phyloP scores from a whole-genome alignment of 805 yeast species.

The Pichia occidentalis region DNA sequence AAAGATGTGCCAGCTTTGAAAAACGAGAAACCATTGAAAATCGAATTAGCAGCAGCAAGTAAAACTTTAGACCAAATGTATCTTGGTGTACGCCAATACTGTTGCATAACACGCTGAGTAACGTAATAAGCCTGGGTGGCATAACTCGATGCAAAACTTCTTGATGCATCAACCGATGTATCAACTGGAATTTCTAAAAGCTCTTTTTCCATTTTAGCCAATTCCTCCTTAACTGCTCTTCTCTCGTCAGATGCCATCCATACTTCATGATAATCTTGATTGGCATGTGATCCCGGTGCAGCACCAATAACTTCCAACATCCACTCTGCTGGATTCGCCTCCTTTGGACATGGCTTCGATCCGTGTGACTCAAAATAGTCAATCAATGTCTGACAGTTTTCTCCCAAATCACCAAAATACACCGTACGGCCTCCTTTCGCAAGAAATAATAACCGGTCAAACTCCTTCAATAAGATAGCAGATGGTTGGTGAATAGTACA shows the following conservation, averaged over 20 bases:
- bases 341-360: conserved; percentile 57
- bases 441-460: conserved; percentile 67
- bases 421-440: conserved; percentile 69
- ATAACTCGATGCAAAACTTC: conserved; percentile 42
- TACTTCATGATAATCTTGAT: conserved; percentile 66
- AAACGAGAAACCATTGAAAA: conserved; percentile 66
- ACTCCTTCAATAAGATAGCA: conserved; percentile 67
- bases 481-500: conserved; percentile 86
- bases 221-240: conserved; percentile 49
- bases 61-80: conserved; percentile 52
- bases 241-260: conserved; percentile 70
- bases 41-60: conserved; percentile 45
- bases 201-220: conserved; percentile 58
- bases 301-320: conserved; percentile 84
- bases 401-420: conserved; percentile 69
- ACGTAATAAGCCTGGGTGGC: conserved; percentile 38
- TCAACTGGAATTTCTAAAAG: conserved; percentile 34
- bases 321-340: conserved; percentile 86
- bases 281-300: conserved; percentile 72
- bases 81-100: conserved; percentile 59
- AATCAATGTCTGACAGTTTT: conserved; percentile 47
- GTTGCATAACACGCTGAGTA: conserved; percentile 47
- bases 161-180: conserved; percentile 27
- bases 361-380: conserved; percentile 62
- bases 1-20: conserved; percentile 55